Evolutionary conservation across 2,329 filamentous ascomycete genomes (phyloP), one percentile per base, ranked within the genome.

Genomic region (Cylindrodendrum hubeiense): DNA sequence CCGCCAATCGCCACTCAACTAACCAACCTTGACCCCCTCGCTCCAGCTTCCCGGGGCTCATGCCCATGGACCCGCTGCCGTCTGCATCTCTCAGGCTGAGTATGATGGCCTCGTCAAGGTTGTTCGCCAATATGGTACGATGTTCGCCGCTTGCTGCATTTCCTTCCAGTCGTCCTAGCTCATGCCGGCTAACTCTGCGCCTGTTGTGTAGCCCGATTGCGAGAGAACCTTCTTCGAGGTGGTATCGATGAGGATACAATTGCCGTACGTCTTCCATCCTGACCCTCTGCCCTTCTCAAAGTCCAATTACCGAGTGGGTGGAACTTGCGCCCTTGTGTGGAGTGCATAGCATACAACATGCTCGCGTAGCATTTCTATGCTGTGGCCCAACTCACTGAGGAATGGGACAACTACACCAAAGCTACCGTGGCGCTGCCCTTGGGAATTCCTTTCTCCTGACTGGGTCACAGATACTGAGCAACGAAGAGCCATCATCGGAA

Each of bases 11-110:
- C 24, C 41, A 21, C 28, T 63, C 49, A 30, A 49, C 49, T 62
- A n/a, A 56, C 26, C 28, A 49, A 49, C 39, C 46, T 24, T 22
- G 13, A 19, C 17, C 33, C 33, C 37, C 39, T 47, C 47, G 9
- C 43, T n/a, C 24, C 52, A 71, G 65, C 47, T 46, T 17, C 30
- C 60, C 12, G 53, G 57, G 26, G 28, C 57, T 24, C 28, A 55
- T 5, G 19, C 28, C 4, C 58, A 39, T 19, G 54, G 34, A 26
- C 39, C 63, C 9, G 56, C 80, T 58, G 71, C 79, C 17, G 81
- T 92, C 50, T 86, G 83, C 61, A 86, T 93, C 59, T 80, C 86
- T 39, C 88, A 84, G 73, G 76, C 79, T 53, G 89, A 94, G 74
- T 88, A 93, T 78, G 85, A 90, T 53, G 78, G 77, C 52, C 82